Percentiles rank a stretch among this genome's conserved stretches.
Evolutionary conservation across 2,329 filamentous ascomycete genomes (phyloP).

Genomic region (Botrytis galanthina): DNA sequence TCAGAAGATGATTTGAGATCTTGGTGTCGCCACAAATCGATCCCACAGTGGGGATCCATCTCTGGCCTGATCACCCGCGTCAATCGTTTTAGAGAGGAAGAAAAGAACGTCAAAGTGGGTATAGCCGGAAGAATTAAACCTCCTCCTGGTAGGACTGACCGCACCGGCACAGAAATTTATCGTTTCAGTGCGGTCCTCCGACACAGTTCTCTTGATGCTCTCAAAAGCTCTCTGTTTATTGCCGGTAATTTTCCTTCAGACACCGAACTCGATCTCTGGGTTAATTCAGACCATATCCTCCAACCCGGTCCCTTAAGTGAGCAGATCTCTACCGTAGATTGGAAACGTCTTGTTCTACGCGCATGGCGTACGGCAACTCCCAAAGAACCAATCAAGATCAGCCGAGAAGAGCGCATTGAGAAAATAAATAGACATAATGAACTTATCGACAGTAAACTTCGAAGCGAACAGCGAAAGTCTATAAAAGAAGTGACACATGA

Average conservation of each 20-base stretch:
- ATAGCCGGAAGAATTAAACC: not conserved
- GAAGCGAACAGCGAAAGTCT: not conserved
- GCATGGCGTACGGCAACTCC: conserved; percentile 3
- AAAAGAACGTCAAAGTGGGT: not conserved
- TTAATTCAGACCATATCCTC: conserved; percentile 12
- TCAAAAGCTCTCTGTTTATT: conserved; percentile 23
- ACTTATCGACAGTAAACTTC: not conserved
- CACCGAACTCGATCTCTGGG: conserved; percentile 21
- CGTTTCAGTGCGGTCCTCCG: conserved; percentile 17
- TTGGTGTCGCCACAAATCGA: conserved; percentile 8
- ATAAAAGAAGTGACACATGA: not conserved
- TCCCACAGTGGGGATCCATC: conserved; percentile 16
- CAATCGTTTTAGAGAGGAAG: conserved; percentile 13
- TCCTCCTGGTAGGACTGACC: conserved; percentile 2
- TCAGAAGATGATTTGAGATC: conserved; percentile 15
- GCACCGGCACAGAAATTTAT: conserved; percentile 22
- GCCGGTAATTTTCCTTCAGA: conserved; percentile 23
- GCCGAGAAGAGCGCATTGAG: conserved; percentile 2
- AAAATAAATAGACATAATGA: not conserved
- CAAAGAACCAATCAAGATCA: not conserved
- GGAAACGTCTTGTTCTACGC: conserved; percentile 12
- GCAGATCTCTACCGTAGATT: not conserved
- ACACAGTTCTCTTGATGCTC: conserved; percentile 17
- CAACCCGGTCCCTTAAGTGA: not conserved
- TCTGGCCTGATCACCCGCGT: conserved; percentile 5